Evolutionary conservation across 2,329 filamentous ascomycete genomes (phyloP).

Genomic region (Tolypocladium guangdongense): DNA sequence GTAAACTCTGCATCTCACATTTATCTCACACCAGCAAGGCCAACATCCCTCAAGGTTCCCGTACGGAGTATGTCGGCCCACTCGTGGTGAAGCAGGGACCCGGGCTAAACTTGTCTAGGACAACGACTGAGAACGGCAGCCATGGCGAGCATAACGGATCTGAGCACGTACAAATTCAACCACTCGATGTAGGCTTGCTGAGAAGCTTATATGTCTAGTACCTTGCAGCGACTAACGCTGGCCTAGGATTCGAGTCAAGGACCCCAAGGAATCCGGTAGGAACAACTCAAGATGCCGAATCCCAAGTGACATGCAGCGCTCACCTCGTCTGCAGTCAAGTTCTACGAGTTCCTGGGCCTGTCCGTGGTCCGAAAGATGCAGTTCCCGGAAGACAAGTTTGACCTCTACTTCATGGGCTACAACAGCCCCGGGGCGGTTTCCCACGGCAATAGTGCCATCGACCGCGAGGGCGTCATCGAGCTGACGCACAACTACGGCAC

Average conservation of each 20-base stretch:
- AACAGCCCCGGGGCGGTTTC: conserved; percentile 67
- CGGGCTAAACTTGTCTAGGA: not conserved
- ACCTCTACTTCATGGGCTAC: conserved; percentile 91
- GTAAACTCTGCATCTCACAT: not conserved
- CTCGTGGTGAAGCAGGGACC: not conserved
- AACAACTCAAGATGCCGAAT: not conserved
- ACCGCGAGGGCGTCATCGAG: conserved; percentile 85
- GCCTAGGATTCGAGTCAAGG: conserved; percentile 79
- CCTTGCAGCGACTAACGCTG: conserved; percentile 4
- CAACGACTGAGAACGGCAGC: conserved; percentile 6
- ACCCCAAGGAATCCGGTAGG: conserved; percentile 68
- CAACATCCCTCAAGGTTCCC: conserved; percentile 2
- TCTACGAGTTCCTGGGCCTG: conserved; percentile 90
- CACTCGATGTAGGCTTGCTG: conserved; percentile 61
- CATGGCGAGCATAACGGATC: conserved; percentile 62
- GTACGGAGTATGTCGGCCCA: not conserved
- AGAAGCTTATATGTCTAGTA: not conserved
- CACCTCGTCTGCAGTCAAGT: conserved; percentile 51
- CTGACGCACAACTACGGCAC: conserved; percentile 81
- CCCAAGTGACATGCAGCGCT: not conserved
- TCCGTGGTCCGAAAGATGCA: conserved; percentile 69
- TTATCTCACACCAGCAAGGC: conserved; percentile 6
- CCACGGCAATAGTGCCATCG: conserved; percentile 57
- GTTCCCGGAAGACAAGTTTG: conserved; percentile 83
- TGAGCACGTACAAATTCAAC: conserved; percentile 71